phyloP scores from a whole-genome alignment of 2,329 filamentous ascomycete genomes.

The Bipolaris victoriae region DNA sequence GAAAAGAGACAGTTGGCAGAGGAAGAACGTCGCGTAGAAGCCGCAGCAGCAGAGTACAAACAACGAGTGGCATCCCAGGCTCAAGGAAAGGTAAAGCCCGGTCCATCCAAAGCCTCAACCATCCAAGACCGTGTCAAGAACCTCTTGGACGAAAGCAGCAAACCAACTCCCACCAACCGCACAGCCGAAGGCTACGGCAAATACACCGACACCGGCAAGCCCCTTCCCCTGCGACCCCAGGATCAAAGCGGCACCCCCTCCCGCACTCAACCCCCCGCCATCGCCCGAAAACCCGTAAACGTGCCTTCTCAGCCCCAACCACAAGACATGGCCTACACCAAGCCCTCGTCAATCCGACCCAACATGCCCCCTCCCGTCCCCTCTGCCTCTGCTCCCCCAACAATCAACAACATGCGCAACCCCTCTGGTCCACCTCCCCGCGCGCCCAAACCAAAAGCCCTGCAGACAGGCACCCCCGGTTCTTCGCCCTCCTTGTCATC shows the following conservation, averaged over 20 bases:
- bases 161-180: conserved; percentile 61
- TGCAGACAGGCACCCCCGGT: conserved; percentile 55
- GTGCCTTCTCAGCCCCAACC: conserved; percentile 21
- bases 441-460: conserved; percentile 66
- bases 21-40: conserved; percentile 88
- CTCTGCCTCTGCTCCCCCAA: conserved; percentile 44
- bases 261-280: conserved; percentile 29
- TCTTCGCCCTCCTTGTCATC: neutral
- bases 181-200: conserved; percentile 91
- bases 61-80: conserved; percentile 71
- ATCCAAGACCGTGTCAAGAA: conserved; percentile 93
- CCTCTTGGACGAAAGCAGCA: conserved; percentile 74
- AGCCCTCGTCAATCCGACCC: conserved; percentile 32
- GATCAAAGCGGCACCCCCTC: conserved; percentile 27
- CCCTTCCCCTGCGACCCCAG: conserved; percentile 38
- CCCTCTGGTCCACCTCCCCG: conserved; percentile 52
- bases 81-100: conserved; percentile 52
- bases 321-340: conserved; percentile 38
- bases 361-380: conserved; percentile 29
- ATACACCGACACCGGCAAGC: conserved; percentile 65
- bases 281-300: conserved; percentile 58
- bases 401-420: conserved; percentile 35
- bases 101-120: conserved; percentile 70
- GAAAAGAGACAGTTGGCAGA: conserved; percentile 81
- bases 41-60: conserved; percentile 86